Percentiles rank a stretch among this genome's conserved stretches.
phyloP scores from a whole-genome alignment of 805 yeast species.

The Candida boidinii region DNA sequence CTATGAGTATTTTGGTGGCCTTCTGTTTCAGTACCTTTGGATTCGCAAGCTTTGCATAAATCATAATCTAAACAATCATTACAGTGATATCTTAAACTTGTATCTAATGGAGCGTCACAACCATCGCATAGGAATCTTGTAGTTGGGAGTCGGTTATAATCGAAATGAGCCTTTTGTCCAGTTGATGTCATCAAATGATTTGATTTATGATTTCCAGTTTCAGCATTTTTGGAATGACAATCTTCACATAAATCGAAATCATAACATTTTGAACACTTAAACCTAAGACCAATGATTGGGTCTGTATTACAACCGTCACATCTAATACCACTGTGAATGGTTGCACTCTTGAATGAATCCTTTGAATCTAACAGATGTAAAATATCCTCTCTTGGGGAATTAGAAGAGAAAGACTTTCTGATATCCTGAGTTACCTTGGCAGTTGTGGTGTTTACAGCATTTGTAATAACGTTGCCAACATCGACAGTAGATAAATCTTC shows the following conservation, averaged over 20 bases:
- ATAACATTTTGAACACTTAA: conserved; percentile 40
- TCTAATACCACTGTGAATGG: conserved; percentile 13
- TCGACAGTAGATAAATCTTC: too few species aligned
- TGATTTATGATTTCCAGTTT: conserved; percentile 12
- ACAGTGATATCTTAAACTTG: conserved; percentile 43
- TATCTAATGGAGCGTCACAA: conserved; percentile 27
- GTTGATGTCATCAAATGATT: too few species aligned
- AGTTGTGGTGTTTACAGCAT: background rate
- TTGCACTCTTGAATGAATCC: background rate
- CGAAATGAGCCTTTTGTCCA: too few species aligned
- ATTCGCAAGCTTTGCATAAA: conserved; percentile 37
- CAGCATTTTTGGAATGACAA: conserved; percentile 24
- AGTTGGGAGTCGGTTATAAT: too few species aligned
- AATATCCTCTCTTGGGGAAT: too few species aligned
- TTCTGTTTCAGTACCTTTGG: conserved; percentile 6
- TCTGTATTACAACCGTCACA: conserved; percentile 24
- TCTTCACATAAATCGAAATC: conserved; percentile 45
- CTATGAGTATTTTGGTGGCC: too few species aligned
- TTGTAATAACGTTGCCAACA: background rate
- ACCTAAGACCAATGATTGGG: conserved; percentile 39
- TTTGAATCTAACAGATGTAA: too few species aligned
- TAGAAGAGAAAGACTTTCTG: too few species aligned
- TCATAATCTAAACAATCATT: conserved; percentile 45
- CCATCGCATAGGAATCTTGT: too few species aligned
- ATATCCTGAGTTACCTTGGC: background rate